Percentiles rank a stretch among this genome's conserved stretches.
Conservation (phyloP, 768 basidiomycete species). For the Exidia glandulosa region DNA sequence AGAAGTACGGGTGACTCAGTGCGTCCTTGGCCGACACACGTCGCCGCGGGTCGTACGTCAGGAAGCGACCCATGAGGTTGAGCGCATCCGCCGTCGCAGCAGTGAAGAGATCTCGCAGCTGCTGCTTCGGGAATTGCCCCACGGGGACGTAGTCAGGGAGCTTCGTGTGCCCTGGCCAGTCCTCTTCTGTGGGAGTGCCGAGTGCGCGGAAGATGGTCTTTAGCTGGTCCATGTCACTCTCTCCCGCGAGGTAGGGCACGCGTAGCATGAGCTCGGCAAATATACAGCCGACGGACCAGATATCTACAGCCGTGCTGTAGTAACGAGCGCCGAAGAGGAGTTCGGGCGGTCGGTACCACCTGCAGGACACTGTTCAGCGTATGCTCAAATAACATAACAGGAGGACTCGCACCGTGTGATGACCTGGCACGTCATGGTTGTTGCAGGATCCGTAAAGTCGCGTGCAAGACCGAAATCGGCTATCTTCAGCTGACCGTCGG, state of each 20-base stretch:
- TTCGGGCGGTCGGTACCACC: slow-evolving; percentile 98
- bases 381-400: background rate
- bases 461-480: slow-evolving; percentile 98
- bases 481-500: slow-evolving; percentile 86
- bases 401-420: slow-evolving; percentile 81
- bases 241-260: slow-evolving; percentile 90
- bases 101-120: slow-evolving; percentile 78
- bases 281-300: slow-evolving; percentile 97
- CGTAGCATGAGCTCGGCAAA: slow-evolving; percentile 96
- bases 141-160: slow-evolving; percentile 84
- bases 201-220: slow-evolving; percentile 90
- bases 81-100: slow-evolving; percentile 81
- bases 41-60: slow-evolving; percentile 76
- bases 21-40: slow-evolving; percentile 76
- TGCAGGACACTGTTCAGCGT: slow-evolving; percentile 18
- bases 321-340: slow-evolving; percentile 83
- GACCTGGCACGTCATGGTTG: slow-evolving; percentile 97
- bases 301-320: slow-evolving; percentile 86
- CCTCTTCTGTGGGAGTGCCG: slow-evolving; percentile 91
- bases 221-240: slow-evolving; percentile 93
- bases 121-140: slow-evolving; percentile 74
- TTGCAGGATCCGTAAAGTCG: slow-evolving; percentile 89
- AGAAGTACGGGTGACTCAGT: slow-evolving; percentile 80
- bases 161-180: slow-evolving; percentile 92
- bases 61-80: slow-evolving; percentile 67